Conservation (phyloP, 129 eudicot genomes). For the Chrysanthemum makinoi region DNA sequence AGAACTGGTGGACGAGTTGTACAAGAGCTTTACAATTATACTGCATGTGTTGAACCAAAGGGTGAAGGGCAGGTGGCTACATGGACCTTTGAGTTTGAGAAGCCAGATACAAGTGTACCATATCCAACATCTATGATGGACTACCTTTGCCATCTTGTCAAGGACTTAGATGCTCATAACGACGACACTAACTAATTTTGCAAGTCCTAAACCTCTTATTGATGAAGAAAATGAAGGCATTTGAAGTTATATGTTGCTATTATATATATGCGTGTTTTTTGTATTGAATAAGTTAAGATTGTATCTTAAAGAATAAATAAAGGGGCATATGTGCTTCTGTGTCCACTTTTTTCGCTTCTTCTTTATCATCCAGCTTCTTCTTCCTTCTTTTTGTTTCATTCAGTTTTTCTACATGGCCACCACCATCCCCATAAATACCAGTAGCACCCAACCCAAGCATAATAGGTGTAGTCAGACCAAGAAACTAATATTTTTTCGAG, state of each 20-base stretch:
- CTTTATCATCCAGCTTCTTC: no score
- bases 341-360: no score
- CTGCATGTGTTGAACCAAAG: slow-evolving; percentile 36
- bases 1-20: slow-evolving; percentile 34
- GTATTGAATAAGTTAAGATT: not conserved
- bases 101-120: slow-evolving; percentile 18
- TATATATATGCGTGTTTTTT: not conserved
- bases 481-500: no score
- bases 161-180: slow-evolving; percentile 24
- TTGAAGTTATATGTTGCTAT: not conserved
- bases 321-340: no score
- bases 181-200: not conserved
- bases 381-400: no score
- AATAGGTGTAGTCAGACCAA: no score
- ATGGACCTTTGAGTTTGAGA: slow-evolving; percentile 41
- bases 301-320: no score
- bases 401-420: no score
- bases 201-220: not conserved
- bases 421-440: no score
- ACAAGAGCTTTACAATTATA: slow-evolving; percentile 27
- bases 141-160: slow-evolving; percentile 20
- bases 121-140: slow-evolving; percentile 38
- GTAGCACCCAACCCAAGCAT: no score
- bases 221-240: not conserved
- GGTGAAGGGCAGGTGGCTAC: slow-evolving; percentile 30